Conservation (phyloP, 1,284 basidiomycete species). For the Trichosporon coremiiforme region DNA sequence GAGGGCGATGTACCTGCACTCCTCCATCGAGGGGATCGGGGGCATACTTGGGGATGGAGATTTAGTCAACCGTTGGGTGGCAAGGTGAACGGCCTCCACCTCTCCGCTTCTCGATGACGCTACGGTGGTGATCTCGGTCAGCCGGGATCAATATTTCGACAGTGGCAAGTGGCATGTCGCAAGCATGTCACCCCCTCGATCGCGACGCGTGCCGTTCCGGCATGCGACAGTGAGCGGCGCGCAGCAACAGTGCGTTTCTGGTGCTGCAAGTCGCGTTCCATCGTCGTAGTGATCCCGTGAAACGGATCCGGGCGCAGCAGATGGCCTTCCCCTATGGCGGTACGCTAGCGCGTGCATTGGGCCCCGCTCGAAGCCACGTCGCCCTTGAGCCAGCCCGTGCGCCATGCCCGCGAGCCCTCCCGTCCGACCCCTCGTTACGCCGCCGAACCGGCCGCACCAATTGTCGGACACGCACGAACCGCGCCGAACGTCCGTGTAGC, state of each 20-base stretch:
- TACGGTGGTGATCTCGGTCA: not conserved
- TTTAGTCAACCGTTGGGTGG: not conserved
- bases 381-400: too few relatives aligned
- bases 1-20: slow-evolving; percentile 8
- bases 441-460: not conserved
- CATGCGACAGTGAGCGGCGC: too few relatives aligned
- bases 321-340: not conserved
- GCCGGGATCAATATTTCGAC: too few relatives aligned
- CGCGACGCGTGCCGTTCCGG: too few relatives aligned
- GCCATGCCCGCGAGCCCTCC: too few relatives aligned
- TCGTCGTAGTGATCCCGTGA: too few relatives aligned
- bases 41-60: not conserved
- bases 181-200: too few relatives aligned
- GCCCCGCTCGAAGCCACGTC: not conserved
- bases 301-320: not conserved
- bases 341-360: slow-evolving; percentile 4
- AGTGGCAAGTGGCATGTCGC: too few relatives aligned
- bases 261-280: too few relatives aligned
- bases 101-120: not conserved
- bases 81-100: slow-evolving; percentile 7
- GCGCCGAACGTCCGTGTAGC: not conserved
- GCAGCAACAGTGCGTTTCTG: too few relatives aligned
- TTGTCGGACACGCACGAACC: not conserved
- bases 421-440: too few relatives aligned
- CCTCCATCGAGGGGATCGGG: not conserved